Conservation (phyloP, 345 rosid genomes). For the Dipteronia dyeriana region DNA sequence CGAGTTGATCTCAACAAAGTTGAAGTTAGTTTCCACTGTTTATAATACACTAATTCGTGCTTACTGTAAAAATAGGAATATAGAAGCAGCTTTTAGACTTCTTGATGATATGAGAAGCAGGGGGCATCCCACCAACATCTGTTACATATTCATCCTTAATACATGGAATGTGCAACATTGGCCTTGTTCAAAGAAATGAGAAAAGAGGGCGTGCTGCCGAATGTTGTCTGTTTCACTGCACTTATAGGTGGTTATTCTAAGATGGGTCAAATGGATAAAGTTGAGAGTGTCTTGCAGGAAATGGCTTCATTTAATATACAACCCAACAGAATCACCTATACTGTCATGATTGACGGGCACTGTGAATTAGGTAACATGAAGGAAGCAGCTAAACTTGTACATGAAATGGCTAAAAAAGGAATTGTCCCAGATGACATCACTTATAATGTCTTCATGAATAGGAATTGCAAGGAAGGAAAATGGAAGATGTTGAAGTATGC, state of each 20-base stretch:
- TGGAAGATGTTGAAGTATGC: constrained; percentile 49
- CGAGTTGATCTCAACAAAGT: constrained; percentile 44
- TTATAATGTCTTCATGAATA: constrained; percentile 54
- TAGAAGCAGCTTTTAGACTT: constrained; percentile 51
- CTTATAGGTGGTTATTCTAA: constrained; percentile 73
- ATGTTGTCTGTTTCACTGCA: constrained; percentile 71
- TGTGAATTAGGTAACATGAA: constrained; percentile 56
- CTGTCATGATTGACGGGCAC: constrained; percentile 65
- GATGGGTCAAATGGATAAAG: constrained; percentile 67
- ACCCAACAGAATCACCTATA: constrained; percentile 78
- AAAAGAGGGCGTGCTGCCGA: constrained; percentile 56
- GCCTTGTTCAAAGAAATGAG: constrained; percentile 64
- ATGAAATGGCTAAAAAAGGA: constrained; percentile 60
- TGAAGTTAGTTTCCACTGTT: constrained; percentile 54
- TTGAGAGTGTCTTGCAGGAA: constrained; percentile 50
- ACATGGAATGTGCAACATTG: constrained; percentile 60
- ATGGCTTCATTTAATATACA: constrained; percentile 51
- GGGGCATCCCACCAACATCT: constrained; percentile 48
- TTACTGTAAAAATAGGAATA: constrained; percentile 54
- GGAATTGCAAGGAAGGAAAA: constrained; percentile 57
- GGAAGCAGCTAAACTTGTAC: constrained; percentile 62
- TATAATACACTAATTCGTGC: constrained; percentile 35
- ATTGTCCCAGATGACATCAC: constrained; percentile 63
- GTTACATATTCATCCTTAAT: constrained; percentile 69
- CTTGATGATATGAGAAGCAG: constrained; percentile 62